Conservation (phyloP, 306 rosid species). For the Rubus idaeus region DNA sequence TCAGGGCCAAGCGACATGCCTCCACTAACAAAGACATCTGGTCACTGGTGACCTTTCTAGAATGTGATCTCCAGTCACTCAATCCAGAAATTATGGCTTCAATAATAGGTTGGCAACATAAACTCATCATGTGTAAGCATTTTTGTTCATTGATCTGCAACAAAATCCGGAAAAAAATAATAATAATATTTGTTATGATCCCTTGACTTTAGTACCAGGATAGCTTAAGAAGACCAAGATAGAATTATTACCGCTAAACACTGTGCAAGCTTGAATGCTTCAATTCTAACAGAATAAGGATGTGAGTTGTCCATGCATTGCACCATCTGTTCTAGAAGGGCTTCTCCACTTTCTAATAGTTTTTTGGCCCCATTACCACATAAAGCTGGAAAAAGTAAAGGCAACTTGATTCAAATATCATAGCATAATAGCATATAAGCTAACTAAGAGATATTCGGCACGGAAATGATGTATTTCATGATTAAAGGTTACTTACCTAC, state of each 20-base stretch:
- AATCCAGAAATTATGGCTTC: slow-evolving; percentile 65
- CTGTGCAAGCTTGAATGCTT: slow-evolving; percentile 78
- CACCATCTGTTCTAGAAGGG: slow-evolving; percentile 51
- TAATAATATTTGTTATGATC: slow-evolving; percentile 3
- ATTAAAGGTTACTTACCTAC: slow-evolving; percentile 57
- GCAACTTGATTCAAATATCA: slow-evolving; percentile 12
- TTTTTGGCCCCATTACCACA: slow-evolving; percentile 65
- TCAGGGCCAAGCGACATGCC: slow-evolving; percentile 76
- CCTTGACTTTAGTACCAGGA: slow-evolving; percentile 4
- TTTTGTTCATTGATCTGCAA: slow-evolving; percentile 61
- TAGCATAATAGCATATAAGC: slow-evolving; percentile 9
- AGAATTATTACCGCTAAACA: slow-evolving; percentile 56
- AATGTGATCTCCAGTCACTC: slow-evolving; percentile 37
- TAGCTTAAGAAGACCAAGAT: slow-evolving; percentile 16
- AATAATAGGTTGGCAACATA: slow-evolving; percentile 63
- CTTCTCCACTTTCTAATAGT: slow-evolving; percentile 59
- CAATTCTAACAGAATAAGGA: slow-evolving; percentile 57
- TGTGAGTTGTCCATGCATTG: slow-evolving; percentile 62
- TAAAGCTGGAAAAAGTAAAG: slow-evolving; percentile 55
- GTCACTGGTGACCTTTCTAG: slow-evolving; percentile 41
- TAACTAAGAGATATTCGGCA: slow-evolving; percentile 11
- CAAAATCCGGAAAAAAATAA: slow-evolving; percentile 19
- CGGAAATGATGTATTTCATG: neutral
- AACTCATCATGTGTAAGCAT: slow-evolving; percentile 42
- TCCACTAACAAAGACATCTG: slow-evolving; percentile 52